Conservation (phyloP, 768 basidiomycete genomes). For the Pleurotus platypus region DNA sequence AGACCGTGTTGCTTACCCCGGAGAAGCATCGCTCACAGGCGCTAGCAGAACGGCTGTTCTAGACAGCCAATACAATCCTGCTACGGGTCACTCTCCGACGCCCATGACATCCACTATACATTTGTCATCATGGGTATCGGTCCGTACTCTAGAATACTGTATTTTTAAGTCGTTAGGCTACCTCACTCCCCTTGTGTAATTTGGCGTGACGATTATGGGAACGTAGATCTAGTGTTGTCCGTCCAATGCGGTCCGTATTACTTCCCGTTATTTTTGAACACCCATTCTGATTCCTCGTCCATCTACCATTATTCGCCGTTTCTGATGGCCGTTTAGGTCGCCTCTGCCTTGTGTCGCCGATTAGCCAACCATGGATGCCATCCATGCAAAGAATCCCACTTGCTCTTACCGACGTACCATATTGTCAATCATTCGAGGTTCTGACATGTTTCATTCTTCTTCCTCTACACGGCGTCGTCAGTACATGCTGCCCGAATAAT, state of each 20-base stretch:
- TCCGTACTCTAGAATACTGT: not conserved
- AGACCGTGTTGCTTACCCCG: too few species aligned
- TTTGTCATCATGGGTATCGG: slow-evolving; percentile 3
- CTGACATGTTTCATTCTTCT: too few species aligned
- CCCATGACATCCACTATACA: not conserved
- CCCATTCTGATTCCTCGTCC: not conserved
- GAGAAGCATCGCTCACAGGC: too few species aligned
- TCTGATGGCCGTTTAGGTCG: slow-evolving; percentile 7
- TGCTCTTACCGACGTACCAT: too few species aligned
- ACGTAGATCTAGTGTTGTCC: slow-evolving; percentile 6
- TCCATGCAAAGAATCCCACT: not conserved
- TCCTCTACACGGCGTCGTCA: too few species aligned
- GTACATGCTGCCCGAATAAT: too few species aligned
- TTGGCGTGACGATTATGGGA: not conserved
- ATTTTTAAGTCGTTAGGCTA: not conserved
- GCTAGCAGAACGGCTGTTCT: not conserved
- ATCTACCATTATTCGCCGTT: slow-evolving; percentile 1
- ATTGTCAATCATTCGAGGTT: too few species aligned
- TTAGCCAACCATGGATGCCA: not conserved
- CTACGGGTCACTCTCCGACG: not conserved
- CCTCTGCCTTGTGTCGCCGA: slow-evolving; percentile 5
- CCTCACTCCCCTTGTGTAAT: not conserved
- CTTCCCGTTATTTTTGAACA: not conserved
- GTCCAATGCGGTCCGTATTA: slow-evolving; percentile 2
- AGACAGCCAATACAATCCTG: not conserved